phyloP scores from a whole-genome alignment of 345 rosid genomes.

The Mallotus nudiflorus region DNA sequence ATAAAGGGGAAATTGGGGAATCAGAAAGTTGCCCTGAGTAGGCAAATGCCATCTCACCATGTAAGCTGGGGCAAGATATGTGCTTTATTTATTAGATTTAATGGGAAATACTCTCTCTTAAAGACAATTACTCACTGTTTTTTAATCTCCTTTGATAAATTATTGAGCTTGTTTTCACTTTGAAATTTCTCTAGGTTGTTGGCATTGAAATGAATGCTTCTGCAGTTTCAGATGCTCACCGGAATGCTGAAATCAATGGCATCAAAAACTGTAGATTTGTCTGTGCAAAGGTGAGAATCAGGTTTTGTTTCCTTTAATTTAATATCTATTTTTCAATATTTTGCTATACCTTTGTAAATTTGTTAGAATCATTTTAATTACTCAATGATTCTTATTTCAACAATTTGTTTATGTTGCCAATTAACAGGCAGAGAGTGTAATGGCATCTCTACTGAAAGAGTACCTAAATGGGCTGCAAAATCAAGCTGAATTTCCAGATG shows the following conservation, averaged over 20 bases:
- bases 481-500: conserved; percentile 33
- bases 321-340: no score
- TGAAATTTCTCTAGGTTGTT: conserved; percentile 58
- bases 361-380: no score
- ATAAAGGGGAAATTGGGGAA: no score
- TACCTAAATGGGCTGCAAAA: conserved; percentile 49
- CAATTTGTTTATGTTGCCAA: conserved; percentile 11
- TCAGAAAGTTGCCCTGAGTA: no score
- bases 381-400: background rate
- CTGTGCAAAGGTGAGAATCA: conserved; percentile 72
- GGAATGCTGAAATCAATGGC: conserved; percentile 88
- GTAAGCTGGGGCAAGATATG: no score
- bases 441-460: conserved; percentile 77
- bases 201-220: conserved; percentile 99
- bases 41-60: no score
- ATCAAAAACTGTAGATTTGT: conserved; percentile 84
- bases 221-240: conserved; percentile 85
- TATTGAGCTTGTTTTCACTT: conserved; percentile 11
- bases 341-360: no score
- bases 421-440: conserved; percentile 84
- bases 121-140: background rate
- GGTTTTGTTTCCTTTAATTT: background rate
- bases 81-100: background rate
- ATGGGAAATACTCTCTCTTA: background rate
- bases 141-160: background rate